phyloP scores from a whole-genome alignment of 208 protist species.

The Trypanosoma brucei region DNA sequence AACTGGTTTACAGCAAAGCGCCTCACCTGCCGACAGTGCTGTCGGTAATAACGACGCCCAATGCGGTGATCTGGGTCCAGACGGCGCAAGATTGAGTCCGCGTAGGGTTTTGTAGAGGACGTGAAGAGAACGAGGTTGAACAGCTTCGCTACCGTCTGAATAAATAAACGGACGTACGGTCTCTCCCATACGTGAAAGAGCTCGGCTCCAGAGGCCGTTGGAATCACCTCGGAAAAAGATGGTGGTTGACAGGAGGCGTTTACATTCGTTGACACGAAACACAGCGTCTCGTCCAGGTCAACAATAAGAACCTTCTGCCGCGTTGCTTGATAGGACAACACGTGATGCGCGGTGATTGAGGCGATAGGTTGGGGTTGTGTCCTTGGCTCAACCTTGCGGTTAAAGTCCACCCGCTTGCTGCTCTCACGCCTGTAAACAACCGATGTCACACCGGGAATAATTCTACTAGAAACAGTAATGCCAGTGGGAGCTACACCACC shows the following conservation, averaged over 20 bases:
- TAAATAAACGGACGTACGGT: slow-evolving; percentile 65
- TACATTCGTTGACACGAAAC: slow-evolving; percentile 70
- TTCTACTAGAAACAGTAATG: neutral
- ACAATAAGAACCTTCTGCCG: slow-evolving; percentile 88
- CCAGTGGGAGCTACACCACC: neutral
- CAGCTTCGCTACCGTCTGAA: slow-evolving; percentile 61
- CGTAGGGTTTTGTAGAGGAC: slow-evolving; percentile 82
- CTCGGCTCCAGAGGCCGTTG: slow-evolving; percentile 71
- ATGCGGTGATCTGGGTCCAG: slow-evolving; percentile 74
- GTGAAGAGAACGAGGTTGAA: slow-evolving; percentile 88
- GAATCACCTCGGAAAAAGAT: slow-evolving; percentile 86
- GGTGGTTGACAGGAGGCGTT: slow-evolving; percentile 55
- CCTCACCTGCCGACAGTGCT: slow-evolving; percentile 65
- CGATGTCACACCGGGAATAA: slow-evolving; percentile 4
- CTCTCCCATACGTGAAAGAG: slow-evolving; percentile 86
- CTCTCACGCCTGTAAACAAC: slow-evolving; percentile 76
- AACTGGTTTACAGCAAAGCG: slow-evolving; percentile 29
- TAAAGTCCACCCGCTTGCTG: slow-evolving; percentile 59
- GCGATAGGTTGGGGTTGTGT: slow-evolving; percentile 49
- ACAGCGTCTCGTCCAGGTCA: slow-evolving; percentile 89
- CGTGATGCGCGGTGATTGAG: slow-evolving; percentile 77
- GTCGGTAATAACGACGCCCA: slow-evolving; percentile 67
- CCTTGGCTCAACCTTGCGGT: slow-evolving; percentile 15
- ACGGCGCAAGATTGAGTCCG: slow-evolving; percentile 80
- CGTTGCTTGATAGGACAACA: slow-evolving; percentile 81